phyloP scores from a whole-genome alignment of 164 flowering plant genomes.

The Litsea cubeba region DNA sequence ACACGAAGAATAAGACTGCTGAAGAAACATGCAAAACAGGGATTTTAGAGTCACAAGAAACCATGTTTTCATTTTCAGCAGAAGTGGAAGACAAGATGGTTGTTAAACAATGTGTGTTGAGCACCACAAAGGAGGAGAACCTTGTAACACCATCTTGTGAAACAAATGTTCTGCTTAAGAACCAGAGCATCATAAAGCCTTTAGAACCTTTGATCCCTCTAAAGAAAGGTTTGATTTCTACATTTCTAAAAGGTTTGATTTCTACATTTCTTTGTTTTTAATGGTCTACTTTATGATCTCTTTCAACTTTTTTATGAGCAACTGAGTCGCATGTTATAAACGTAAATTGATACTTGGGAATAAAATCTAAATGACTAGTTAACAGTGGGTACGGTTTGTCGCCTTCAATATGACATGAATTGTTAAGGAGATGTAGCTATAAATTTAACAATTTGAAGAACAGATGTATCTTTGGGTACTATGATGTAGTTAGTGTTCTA shows the following conservation, averaged over 20 bases:
- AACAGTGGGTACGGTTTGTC: too few species aligned
- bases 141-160: not conserved
- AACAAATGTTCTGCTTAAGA: slow-evolving; percentile 3
- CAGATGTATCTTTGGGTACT: not conserved
- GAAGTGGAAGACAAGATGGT: slow-evolving; percentile 12
- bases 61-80: slow-evolving; percentile 2
- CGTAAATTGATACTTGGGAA: not conserved
- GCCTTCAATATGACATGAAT: too few species aligned
- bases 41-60: slow-evolving; percentile 11
- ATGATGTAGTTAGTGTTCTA: not conserved
- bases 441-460: not conserved
- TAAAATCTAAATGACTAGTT: not conserved
- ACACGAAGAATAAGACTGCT: slow-evolving; percentile 11
- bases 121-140: not conserved
- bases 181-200: slow-evolving; percentile 6
- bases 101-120: slow-evolving; percentile 6
- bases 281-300: too few species aligned
- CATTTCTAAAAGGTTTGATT: too few species aligned
- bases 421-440: not conserved
- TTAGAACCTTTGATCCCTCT: slow-evolving; percentile 14
- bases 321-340: too few species aligned
- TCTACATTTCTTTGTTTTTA: not conserved
- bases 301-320: too few species aligned
- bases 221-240: slow-evolving; percentile 39
- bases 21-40: slow-evolving; percentile 21